A percentile compares a stretch with the other conserved stretches of the same genome.
phyloP scores from a whole-genome alignment of 2,329 filamentous ascomycete species.

The Fusarium xylarioides region DNA sequence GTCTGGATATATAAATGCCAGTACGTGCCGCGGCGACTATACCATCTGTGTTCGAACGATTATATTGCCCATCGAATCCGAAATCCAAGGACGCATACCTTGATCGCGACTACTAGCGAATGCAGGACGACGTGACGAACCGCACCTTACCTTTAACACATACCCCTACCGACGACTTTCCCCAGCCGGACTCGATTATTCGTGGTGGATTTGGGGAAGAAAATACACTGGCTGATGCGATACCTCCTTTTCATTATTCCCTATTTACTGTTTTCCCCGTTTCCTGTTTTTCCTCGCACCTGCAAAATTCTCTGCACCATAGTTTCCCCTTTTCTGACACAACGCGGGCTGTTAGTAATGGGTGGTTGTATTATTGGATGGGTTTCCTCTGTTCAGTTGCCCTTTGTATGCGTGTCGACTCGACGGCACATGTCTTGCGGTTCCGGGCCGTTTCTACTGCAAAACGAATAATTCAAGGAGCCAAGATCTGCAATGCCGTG shows the following conservation, averaged over 20 bases:
- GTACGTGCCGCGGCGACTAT: constrained; percentile 40
- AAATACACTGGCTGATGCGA: constrained; percentile 46
- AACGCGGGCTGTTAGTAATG: constrained; percentile 44
- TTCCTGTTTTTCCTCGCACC: constrained; percentile 39
- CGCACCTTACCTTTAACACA: constrained; percentile 45
- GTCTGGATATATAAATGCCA: constrained; percentile 45
- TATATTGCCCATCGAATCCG: constrained; percentile 44
- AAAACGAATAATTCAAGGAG: constrained; percentile 33
- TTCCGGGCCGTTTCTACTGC: constrained; percentile 23
- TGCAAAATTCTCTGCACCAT: constrained; percentile 49
- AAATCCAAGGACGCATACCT: constrained; percentile 44
- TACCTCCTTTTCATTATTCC: constrained; percentile 46
- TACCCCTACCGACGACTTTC: constrained; percentile 43
- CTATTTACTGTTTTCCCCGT: constrained; percentile 34
- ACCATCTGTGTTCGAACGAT: constrained; percentile 46
- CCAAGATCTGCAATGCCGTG: constrained; percentile 35
- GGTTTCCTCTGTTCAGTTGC: constrained; percentile 44
- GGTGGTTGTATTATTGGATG: constrained; percentile 51
- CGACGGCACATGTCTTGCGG: constrained; percentile 24
- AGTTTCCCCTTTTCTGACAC: constrained; percentile 45
- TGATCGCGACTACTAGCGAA: constrained; percentile 50
- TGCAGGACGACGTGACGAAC: constrained; percentile 54
- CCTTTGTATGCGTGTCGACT: constrained; percentile 40
- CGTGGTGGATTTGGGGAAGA: constrained; percentile 38
- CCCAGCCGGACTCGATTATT: constrained; percentile 37